Evolutionary conservation across 495 filamentous ascomycete genomes (phyloP), one percentile per base, ranked within the genome.

Genomic region (Tuber microsphaerosporum): DNA sequence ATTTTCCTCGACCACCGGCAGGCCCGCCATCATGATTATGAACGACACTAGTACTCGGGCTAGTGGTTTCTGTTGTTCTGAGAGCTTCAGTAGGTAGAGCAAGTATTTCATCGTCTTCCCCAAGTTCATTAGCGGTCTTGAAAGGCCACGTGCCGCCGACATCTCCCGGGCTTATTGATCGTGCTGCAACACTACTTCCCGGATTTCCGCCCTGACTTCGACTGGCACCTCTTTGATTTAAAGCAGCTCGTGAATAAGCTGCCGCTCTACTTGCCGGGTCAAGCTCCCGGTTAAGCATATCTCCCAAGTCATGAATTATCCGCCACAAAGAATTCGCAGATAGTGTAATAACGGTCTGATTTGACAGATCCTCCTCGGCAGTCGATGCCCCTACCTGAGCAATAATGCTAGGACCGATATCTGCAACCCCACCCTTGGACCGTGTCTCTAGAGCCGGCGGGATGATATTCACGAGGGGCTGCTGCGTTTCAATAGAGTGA

Each of bases 251-350:
- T 10, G 80, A 76, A 39, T 77, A 76, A 43, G 61, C 65, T 34
- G 81, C 81, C 22, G 78, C 74, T 41, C 78, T 83, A 7, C 78
- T 71, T 17, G 78, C 81, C 26, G 79, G n/a, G 51, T 81, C 78
- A 2, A 83, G 69, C 22, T 78, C 78, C 76, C 82, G 78, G 17
- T 80, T 79, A 39, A 82, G 37, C 81, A 83, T 81, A 7, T 81
- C 74, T 37, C 80, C 81, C 26, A 83, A 71, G 34, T 82, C 81
- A 19, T 68, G 73, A 72, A 82, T 79, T 22, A 83, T 79, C 61
- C 69, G 75, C 10, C 70, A 31, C 17, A 83, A 78, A 12, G 81
- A 78, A 26, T 69, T 44, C 2, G 78, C 65, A 34, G 81, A 74
- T 71, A 73, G 71, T 42, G 43, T 74, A 39, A 75, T 70, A 45